Conservation (phyloP, 1,284 basidiomycete genomes). For the Cutaneotrichosporon curvatum region DNA sequence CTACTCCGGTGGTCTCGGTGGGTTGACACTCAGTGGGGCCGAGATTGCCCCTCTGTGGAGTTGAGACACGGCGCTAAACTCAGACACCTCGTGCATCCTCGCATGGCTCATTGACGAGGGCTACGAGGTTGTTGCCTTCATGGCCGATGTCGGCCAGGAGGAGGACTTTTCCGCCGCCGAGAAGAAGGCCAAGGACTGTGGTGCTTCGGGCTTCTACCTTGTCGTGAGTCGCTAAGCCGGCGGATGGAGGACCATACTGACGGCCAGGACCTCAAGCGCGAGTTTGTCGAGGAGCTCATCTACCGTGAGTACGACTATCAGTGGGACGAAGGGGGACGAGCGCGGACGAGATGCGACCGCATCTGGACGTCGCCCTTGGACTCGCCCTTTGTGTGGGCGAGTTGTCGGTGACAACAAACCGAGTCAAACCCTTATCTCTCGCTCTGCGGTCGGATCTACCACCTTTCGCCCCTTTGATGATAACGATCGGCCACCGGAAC, state of each 20-base stretch:
- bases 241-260: background rate
- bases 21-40: constrained; percentile 36
- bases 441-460: background rate
- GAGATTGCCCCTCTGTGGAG: background rate
- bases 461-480: too few species aligned
- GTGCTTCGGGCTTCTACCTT: constrained; percentile 91
- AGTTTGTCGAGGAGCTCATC: constrained; percentile 94
- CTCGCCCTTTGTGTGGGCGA: background rate
- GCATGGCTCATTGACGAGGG: constrained; percentile 96
- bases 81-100: constrained; percentile 94
- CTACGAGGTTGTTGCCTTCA: constrained; percentile 95
- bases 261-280: constrained; percentile 77
- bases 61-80: background rate
- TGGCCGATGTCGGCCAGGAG: constrained; percentile 98
- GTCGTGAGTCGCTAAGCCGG: constrained; percentile 51
- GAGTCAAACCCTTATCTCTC: background rate
- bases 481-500: too few species aligned
- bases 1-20: constrained; percentile 96
- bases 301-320: constrained; percentile 53
- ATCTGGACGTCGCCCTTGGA: background rate
- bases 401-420: too few species aligned
- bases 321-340: background rate
- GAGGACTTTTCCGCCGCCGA: constrained; percentile 96
- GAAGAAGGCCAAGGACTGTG: constrained; percentile 83
- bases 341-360: background rate